Base-by-base conservation (phyloP, 331 rosid species). In the Cydonia oblonga region DNA sequence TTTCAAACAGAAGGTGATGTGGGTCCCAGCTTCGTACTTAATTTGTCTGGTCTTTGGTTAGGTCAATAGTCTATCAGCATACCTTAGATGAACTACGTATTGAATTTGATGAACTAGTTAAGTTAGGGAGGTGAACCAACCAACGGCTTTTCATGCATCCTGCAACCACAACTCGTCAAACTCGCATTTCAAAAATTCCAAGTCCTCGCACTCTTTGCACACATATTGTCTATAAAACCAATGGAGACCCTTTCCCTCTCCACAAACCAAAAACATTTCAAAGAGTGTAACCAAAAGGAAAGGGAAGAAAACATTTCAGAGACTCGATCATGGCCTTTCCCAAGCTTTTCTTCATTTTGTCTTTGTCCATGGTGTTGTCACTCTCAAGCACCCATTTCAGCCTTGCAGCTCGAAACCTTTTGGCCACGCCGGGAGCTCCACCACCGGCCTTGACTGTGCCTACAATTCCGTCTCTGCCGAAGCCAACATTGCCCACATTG, bases 341-440 rank as follows among this genome's bases (percentile, higher is more conserved):
- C 75, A 75, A 77, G 35, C 65, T 20, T 54, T 76, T 16, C 62
- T 29, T 81, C 61, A 12, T 71, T 16, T 8, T 84, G 19, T 69
- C 67, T 7, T 54, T 75, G 74, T 44, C 80, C 5, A 56, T 25
- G 23, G 15, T 77, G 24, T 63, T 84, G 51, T 84, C 80, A 9
- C 65, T 84, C 73, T 82, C 90, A 59, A 70, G 79, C 75, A 56
- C 42, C 56, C 26, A 42, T 25, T 56, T 54, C 63, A 75, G 73
- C 85, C 32, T 64, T 10, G 88, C 85, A 3, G 75, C 76, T 64
- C 83, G 84, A 26, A 77, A 68, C 62, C 84, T 81, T 29, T 52
- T 84, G 69, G 81, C 75, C 42, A 79, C 85, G 12, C 73, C 78
- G 0, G 76, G 69, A 20, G 44, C 68, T 67, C 83, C 83, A 64